Conservation (phyloP, 805 yeast species). For the Cyberlindnera veronae region DNA sequence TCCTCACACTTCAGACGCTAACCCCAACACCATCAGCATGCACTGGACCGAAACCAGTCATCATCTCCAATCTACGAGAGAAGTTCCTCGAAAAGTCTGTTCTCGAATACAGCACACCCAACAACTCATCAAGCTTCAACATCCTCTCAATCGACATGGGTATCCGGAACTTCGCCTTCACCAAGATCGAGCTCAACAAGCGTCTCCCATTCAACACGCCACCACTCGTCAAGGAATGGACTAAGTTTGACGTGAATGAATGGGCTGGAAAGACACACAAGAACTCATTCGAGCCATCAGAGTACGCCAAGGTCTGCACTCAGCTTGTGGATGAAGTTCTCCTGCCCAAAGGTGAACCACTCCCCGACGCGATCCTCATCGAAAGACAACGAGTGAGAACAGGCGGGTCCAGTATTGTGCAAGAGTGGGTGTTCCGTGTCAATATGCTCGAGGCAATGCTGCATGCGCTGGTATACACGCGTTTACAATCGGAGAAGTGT, state of each 20-base stretch:
- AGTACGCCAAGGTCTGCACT: conserved; percentile 24
- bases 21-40: conserved; percentile 8
- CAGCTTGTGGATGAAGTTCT: conserved; percentile 27
- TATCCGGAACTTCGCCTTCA: conserved; percentile 33
- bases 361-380: conserved; percentile 43
- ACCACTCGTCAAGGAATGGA: conserved; percentile 33
- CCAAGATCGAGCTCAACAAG: conserved; percentile 26
- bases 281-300: conserved; percentile 23
- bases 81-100: conserved; percentile 9
- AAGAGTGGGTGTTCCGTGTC: conserved; percentile 49
- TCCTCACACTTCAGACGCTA: conserved; percentile 2
- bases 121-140: conserved; percentile 19
- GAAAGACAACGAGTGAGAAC: conserved; percentile 58
- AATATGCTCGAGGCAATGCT: conserved; percentile 54
- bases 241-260: conserved; percentile 30
- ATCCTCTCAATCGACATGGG: conserved; percentile 38
- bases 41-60: conserved; percentile 16
- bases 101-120: conserved; percentile 16
- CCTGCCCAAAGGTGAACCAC: conserved; percentile 16
- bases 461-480: conserved; percentile 27
- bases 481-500: conserved; percentile 1
- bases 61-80: conserved; percentile 7
- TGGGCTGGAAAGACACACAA: conserved; percentile 14
- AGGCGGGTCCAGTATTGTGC: conserved; percentile 40
- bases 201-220: conserved; percentile 20